Evolutionary conservation across 331 rosid species (phyloP).

Genomic region (Spiraea crenata): DNA sequence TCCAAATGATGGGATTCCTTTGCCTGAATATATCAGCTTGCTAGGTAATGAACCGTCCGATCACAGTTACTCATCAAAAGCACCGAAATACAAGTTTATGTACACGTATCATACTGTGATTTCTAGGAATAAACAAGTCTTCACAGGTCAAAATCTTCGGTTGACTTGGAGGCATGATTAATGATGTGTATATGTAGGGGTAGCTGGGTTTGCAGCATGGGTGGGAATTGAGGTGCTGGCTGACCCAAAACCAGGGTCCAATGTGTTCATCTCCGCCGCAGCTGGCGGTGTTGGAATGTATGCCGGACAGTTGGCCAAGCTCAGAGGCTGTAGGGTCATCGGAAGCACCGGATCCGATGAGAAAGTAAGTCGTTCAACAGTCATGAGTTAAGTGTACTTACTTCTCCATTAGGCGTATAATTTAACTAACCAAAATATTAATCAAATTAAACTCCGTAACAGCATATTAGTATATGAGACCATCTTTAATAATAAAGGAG

Average conservation of each 20-base stretch:
- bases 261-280: constrained; percentile 64
- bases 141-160: no score
- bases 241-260: constrained; percentile 43
- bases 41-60: constrained; percentile 26
- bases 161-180: not conserved
- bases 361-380: constrained; percentile 29
- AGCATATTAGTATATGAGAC: no score
- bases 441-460: no score
- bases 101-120: no score
- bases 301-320: constrained; percentile 72
- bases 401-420: no score
- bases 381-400: no score
- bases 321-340: constrained; percentile 54
- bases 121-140: no score
- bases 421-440: no score
- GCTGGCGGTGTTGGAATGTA: constrained; percentile 58
- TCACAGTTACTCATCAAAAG: not conserved
- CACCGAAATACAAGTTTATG: no score
- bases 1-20: constrained; percentile 33
- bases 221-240: constrained; percentile 47
- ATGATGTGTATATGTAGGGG: constrained; percentile 23
- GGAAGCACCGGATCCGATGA: constrained; percentile 59
- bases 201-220: constrained; percentile 72
- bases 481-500: no score
- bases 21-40: constrained; percentile 46